Conservation (phyloP, 257 asterid genomes). For the Solanum sparsipilum region DNA sequence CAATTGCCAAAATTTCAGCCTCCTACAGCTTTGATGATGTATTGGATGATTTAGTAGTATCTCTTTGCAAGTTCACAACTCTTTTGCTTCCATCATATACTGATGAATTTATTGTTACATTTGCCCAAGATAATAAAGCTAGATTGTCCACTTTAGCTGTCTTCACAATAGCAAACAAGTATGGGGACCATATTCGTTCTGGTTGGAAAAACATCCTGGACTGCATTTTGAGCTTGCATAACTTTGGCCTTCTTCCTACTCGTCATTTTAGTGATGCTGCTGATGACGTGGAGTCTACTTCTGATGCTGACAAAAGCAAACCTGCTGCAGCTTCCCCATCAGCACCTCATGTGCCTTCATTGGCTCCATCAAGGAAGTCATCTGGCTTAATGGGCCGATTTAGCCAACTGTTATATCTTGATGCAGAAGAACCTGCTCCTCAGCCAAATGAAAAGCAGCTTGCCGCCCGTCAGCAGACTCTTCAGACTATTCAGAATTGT, state of each 20-base stretch:
- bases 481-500: conserved; percentile 68
- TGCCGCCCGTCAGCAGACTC: conserved; percentile 64
- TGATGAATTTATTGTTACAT: conserved; percentile 56
- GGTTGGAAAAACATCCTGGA: conserved; percentile 93
- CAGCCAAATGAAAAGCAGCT: conserved; percentile 78
- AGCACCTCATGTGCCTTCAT: conserved; percentile 25
- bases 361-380: conserved; percentile 53
- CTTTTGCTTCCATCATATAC: conserved; percentile 46
- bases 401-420: conserved; percentile 67
- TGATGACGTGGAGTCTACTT: conserved; percentile 46
- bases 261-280: conserved; percentile 79
- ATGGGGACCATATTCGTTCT: conserved; percentile 70
- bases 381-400: conserved; percentile 83
- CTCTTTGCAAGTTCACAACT: conserved; percentile 79
- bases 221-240: conserved; percentile 80
- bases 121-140: conserved; percentile 72
- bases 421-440: conserved; percentile 70
- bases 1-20: conserved; percentile 74
- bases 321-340: conserved; percentile 27
- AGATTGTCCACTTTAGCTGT: conserved; percentile 77
- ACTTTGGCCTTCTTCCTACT: conserved; percentile 77
- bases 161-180: conserved; percentile 70
- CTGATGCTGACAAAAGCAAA: conserved; percentile 36
- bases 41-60: conserved; percentile 76
- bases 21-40: conserved; percentile 50